phyloP scores from a whole-genome alignment of 139 green algal genomes.

The Tetraselmis striata region DNA sequence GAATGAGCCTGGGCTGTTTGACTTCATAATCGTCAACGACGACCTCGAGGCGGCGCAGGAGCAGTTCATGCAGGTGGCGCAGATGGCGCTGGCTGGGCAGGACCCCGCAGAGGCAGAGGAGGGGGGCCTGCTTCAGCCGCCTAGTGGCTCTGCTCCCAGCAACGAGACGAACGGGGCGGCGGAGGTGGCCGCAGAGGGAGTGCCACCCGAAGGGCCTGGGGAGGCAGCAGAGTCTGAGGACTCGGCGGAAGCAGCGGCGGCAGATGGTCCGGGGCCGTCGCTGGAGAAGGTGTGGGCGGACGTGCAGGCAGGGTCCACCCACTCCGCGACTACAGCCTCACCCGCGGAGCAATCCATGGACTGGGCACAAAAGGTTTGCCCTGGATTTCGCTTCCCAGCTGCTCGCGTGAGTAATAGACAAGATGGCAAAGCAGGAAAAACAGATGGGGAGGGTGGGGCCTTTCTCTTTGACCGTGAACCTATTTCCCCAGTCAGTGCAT shows the following conservation, averaged over 20 bases:
- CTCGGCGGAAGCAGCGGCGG: neutral
- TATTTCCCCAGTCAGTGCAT: too few species aligned
- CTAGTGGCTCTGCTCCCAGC: neutral
- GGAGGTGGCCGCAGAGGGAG: too few species aligned
- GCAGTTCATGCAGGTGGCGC: constrained; percentile 36
- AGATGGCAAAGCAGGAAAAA: too few species aligned
- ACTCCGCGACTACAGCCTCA: neutral
- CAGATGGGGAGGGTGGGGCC: too few species aligned
- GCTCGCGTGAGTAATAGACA: too few species aligned
- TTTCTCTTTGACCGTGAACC: too few species aligned
- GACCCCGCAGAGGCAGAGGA: neutral
- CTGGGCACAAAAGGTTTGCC: neutral
- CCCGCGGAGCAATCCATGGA: neutral
- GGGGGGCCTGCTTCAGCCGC: neutral
- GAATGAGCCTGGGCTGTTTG: constrained; percentile 59
- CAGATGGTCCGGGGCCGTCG: neutral
- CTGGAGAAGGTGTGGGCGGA: neutral
- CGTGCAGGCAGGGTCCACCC: neutral
- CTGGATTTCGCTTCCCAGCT: too few species aligned
- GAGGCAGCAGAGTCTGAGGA: too few species aligned
- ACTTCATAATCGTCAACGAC: constrained; percentile 68
- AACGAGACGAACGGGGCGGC: constrained; percentile 31
- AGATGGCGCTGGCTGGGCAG: constrained; percentile 30
- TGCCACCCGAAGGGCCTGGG: constrained; percentile 11
- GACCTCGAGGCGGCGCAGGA: constrained; percentile 50